Base-by-base conservation (phyloP, 495 filamentous ascomycete genomes). In the Podospora pseudoanserina region DNA sequence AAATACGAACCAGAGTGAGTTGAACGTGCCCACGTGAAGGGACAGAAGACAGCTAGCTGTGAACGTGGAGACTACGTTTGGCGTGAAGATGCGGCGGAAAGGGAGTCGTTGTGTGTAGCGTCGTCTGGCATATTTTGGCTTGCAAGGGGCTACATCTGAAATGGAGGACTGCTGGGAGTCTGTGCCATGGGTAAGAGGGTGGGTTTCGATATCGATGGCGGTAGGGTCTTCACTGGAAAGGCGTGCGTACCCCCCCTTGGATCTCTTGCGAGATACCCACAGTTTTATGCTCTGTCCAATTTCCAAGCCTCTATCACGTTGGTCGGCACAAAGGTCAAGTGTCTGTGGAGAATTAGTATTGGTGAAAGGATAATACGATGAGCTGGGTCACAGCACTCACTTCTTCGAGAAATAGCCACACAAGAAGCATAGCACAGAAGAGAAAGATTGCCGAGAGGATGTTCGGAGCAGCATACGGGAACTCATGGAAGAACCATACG, bases 1-100 rank as follows among this genome's bases (percentile, higher is more conserved):
- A 82, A 93, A 94, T 66, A 92, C 84, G 68, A 91, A 90, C 91
- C 91, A 94, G 59, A 94, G 84, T 62, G 88, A 90, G 77, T 92
- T 92, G 83, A 94, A 95, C 57, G 91, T 91, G 68, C 89, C 90
- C 77, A 93, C 85, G 72, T 93, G 91, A 73, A 91, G 87, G 54
- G 89, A 87, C 65, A 95, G 84, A 69, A 93, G 84, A 58, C 85
- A 89, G 75, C 90, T 88, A 2, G 89, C 84, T 15, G 88, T 59
- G 3, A 95, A 80, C 2, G 91, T 93, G 69, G 76, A 75, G 16
- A 72, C 65, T 26, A 96, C 89, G 71, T 94, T 94, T 63, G 84
- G 84, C 2, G 91, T 95, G 83, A 92, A 95, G 67, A 96, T 91
- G 28, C 85, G 84, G 23, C 86, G 84, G 81, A 94, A 91, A 7